Evolutionary conservation across 805 yeast species (phyloP), one percentile per base, ranked within the genome.

Genomic region (Myxozyma melibiosi): DNA sequence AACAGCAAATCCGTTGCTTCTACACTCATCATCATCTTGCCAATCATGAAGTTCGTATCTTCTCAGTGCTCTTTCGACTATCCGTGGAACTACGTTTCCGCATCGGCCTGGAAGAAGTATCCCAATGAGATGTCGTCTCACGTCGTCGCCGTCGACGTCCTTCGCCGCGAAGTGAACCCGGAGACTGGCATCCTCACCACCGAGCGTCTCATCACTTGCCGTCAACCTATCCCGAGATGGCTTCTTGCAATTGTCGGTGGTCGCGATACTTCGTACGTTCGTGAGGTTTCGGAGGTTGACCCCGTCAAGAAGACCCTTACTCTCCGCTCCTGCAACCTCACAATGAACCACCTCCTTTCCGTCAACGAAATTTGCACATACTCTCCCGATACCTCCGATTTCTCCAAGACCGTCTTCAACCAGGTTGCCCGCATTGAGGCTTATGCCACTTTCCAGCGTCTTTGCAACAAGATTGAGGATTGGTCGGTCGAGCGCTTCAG

Each of bases 101-200:
- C 96, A 0, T 90, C 96, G 1, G 97, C 98, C 50, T 92, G 99
- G 99, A 84, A 82, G 64, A 92, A 92, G 66, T 92, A 92, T 73
- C 99, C 99, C n/a, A 92, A 94, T 70, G 96, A 90, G 66, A 78
- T 85, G 57, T 84, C 96, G 6, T 81, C 96, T 0, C 99, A 92
- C 72, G 99, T 92, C 8, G 85, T 89, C 28, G 94, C 94, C 0
- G 98, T 94, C 18, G 99, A 92, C 70, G 89, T 90, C 0, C 72
- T 92, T 31, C 78, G 86, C 57, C 78, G 98, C 62, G 90, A 85
- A 65, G 68, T 90, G 20, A 80, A 83, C 64, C 73, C 78, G 1
- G 73, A 70, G 6, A 78, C 80, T 0, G 79, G 79, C 4, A 76
- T 81, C 2, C 76, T 92, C 40, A 78, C 85, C 18, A 86, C 96